Evolutionary conservation across 306 rosid genomes (phyloP).

Genomic region (Gastrolobium bilobum): DNA sequence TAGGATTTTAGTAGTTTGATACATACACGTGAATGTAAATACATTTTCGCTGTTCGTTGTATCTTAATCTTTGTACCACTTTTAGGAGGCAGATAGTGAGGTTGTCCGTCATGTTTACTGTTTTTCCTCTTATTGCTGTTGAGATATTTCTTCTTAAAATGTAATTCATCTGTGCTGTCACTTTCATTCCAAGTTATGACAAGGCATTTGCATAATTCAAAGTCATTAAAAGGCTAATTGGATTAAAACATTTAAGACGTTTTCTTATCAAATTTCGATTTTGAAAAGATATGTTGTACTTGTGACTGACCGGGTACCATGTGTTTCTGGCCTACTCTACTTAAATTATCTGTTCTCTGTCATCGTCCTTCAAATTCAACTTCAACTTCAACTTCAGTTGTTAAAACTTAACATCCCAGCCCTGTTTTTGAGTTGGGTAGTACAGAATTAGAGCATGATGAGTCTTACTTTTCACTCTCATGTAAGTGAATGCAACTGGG

Average conservation of each 20-base stretch:
- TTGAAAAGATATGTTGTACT: conserved; percentile 30
- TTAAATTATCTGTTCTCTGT: neutral
- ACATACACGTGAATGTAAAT: conserved; percentile 29
- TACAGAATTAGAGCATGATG: neutral
- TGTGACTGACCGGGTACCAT: conserved; percentile 21
- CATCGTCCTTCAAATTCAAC: conserved; percentile 28
- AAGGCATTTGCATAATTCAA: conserved; percentile 33
- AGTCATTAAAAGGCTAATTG: conserved; percentile 34
- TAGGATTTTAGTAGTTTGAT: neutral
- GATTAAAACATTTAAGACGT: neutral
- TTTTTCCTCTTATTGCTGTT: conserved; percentile 28
- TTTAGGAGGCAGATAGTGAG: conserved; percentile 42
- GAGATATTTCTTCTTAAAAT: conserved; percentile 37
- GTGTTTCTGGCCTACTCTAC: conserved; percentile 30
- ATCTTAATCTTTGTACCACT: conserved; percentile 9
- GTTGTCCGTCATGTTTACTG: conserved; percentile 31
- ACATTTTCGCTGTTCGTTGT: conserved; percentile 29
- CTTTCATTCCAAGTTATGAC: conserved; percentile 43
- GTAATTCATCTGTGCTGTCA: conserved; percentile 33
- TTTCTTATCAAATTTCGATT: conserved; percentile 15
- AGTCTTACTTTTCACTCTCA: neutral
- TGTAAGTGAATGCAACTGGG: neutral
- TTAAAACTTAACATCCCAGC: conserved; percentile 36
- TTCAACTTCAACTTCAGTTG: conserved; percentile 43
- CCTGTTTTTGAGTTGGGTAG: conserved; percentile 25